Conservation (phyloP, 1,284 basidiomycete species). For the Ceratobasidium sp. region DNA sequence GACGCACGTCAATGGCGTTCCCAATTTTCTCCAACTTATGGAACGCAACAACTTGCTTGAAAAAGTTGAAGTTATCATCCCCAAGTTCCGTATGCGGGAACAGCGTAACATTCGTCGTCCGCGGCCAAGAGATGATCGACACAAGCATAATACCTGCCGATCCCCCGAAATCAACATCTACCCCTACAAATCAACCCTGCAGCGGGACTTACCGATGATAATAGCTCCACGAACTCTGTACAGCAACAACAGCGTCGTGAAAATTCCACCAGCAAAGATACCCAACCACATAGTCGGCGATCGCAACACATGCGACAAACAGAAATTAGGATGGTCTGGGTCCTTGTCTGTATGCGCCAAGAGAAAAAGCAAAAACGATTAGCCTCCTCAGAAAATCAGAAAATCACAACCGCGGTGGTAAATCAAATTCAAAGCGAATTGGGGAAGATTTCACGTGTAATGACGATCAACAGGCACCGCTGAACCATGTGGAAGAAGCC, state of each 20-base stretch:
- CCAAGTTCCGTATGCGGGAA: conserved; percentile 83
- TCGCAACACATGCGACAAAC: conserved; percentile 75
- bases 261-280: conserved; percentile 86
- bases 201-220: conserved; percentile 68
- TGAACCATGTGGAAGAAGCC: conserved; percentile 51
- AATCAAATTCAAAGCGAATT: background rate
- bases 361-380: no score
- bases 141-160: conserved; percentile 75
- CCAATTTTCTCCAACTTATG: conserved; percentile 72
- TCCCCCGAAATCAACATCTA: no score
- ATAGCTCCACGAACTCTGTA: conserved; percentile 90
- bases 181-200: background rate
- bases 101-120: conserved; percentile 81
- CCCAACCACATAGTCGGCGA: conserved; percentile 90
- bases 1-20: conserved; percentile 73
- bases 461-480: conserved; percentile 41
- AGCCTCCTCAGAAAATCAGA: background rate
- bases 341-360: conserved; percentile 49
- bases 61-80: conserved; percentile 83
- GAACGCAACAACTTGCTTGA: conserved; percentile 89
- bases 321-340: conserved; percentile 64
- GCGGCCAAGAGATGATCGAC: conserved; percentile 91
- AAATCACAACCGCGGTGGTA: no score
- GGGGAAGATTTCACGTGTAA: conserved; percentile 27
- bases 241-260: conserved; percentile 84